Evolutionary conservation across 2,329 filamentous ascomycete species (phyloP).

Genomic region (Fusarium sp.): DNA sequence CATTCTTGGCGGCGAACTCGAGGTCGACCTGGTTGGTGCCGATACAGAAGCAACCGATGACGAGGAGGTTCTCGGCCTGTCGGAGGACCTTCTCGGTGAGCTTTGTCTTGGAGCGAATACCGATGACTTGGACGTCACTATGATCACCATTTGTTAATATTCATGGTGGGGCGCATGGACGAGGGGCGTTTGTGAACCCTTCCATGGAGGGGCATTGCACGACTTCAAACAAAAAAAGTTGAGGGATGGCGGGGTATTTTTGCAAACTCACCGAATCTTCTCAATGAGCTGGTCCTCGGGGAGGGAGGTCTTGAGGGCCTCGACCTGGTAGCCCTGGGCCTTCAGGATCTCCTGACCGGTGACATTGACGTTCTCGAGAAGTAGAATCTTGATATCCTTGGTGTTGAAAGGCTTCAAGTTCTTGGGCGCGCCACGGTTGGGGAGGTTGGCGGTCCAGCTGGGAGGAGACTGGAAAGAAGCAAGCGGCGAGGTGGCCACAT

Average conservation of each 20-base stretch:
- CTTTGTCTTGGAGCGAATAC: slow-evolving; percentile 97
- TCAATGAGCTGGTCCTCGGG: slow-evolving; percentile 94
- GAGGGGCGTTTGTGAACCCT: slow-evolving; percentile 15
- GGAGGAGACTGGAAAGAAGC: slow-evolving; percentile 78
- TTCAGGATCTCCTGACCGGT: slow-evolving; percentile 84
- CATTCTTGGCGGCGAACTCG: slow-evolving; percentile 79
- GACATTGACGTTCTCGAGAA: slow-evolving; percentile 95
- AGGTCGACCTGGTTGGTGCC: slow-evolving; percentile 96
- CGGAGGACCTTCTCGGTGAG: slow-evolving; percentile 84
- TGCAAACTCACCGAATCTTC: slow-evolving; percentile 80
- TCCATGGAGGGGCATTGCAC: slow-evolving; percentile 28
- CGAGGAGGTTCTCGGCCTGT: slow-evolving; percentile 92
- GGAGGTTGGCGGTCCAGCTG: slow-evolving; percentile 61
- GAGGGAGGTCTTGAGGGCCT: slow-evolving; percentile 86
- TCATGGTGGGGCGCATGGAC: background rate
- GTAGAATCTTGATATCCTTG: slow-evolving; percentile 93
- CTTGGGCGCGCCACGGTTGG: slow-evolving; percentile 62
- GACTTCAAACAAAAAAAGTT: slow-evolving; percentile 19
- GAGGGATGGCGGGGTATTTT: slow-evolving; percentile 26
- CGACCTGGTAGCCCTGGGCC: slow-evolving; percentile 93
- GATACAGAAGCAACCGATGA: slow-evolving; percentile 98
- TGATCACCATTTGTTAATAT: slow-evolving; percentile 26
- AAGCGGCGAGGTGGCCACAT: slow-evolving; percentile 76
- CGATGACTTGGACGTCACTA: slow-evolving; percentile 95
- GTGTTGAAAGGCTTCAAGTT: slow-evolving; percentile 95